Evolutionary conservation across 306 rosid genomes (phyloP).

Genomic region (Pterocarpus macrocarpus): DNA sequence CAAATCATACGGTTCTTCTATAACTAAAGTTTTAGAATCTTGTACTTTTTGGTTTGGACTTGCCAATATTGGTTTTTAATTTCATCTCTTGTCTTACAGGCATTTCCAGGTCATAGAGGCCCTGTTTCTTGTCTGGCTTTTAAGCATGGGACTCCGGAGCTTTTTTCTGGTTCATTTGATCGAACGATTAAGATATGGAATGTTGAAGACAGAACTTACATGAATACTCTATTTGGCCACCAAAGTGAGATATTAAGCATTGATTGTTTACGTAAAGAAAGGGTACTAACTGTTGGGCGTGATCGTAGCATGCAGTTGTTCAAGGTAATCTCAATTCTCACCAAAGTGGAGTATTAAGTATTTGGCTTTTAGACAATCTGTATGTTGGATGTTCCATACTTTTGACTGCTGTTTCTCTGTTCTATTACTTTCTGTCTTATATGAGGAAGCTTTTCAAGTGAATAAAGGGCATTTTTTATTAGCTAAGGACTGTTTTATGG

Average conservation of each 20-base stretch:
- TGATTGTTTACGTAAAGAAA: slow-evolving; percentile 91
- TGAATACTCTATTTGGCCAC: slow-evolving; percentile 90
- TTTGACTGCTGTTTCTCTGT: slow-evolving; percentile 27
- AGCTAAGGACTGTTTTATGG: slow-evolving; percentile 21
- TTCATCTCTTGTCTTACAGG: slow-evolving; percentile 60
- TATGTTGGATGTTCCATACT: slow-evolving; percentile 5
- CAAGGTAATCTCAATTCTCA: slow-evolving; percentile 68
- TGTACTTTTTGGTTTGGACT: not conserved
- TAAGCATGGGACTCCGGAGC: slow-evolving; percentile 93
- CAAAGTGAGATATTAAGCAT: slow-evolving; percentile 82
- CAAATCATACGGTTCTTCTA: not conserved
- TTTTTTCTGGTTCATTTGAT: slow-evolving; percentile 96
- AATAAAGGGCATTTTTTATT: not conserved
- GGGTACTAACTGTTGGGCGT: slow-evolving; percentile 85
- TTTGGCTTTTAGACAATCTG: slow-evolving; percentile 11
- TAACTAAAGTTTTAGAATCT: not conserved
- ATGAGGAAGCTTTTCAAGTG: slow-evolving; percentile 14
- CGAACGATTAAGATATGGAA: slow-evolving; percentile 96
- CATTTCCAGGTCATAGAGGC: slow-evolving; percentile 93
- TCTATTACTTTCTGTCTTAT: not conserved
- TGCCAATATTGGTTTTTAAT: slow-evolving; percentile 24
- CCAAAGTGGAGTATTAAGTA: slow-evolving; percentile 9
- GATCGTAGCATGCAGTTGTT: slow-evolving; percentile 92
- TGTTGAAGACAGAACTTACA: slow-evolving; percentile 91
- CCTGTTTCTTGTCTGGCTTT: slow-evolving; percentile 86